A percentile compares a stretch with the other conserved stretches of the same genome.
These are phyloP conservation scores for Linnemannia elongata DNA, from an alignment of 192 early-diverging fungal species.

Conservation along the genomic window DNA sequence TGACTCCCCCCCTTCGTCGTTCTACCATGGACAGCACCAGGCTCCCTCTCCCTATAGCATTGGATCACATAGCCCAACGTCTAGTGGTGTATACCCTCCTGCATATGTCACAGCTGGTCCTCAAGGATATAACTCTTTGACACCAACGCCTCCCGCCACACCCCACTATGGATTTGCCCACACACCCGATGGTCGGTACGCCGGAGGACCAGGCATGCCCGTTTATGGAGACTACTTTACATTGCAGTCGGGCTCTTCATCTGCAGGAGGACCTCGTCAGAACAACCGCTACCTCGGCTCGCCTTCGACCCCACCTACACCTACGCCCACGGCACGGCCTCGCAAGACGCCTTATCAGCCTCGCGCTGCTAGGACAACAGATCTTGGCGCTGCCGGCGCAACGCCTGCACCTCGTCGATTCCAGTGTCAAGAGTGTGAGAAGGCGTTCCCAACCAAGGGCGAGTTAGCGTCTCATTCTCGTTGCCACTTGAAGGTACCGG, in stretches of 20 bases:
- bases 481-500: constrained; percentile 53
- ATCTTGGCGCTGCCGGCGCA: neutral
- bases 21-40: constrained; percentile 50
- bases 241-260: constrained; percentile 15
- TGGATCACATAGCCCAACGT: constrained; percentile 49
- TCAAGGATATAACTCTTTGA: constrained; percentile 40
- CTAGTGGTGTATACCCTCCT: constrained; percentile 35
- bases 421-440: constrained; percentile 52
- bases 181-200: constrained; percentile 35
- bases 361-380: neutral
- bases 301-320: constrained; percentile 29
- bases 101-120: constrained; percentile 21
- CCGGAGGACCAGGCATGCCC: constrained; percentile 25
- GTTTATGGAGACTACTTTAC: constrained; percentile 49
- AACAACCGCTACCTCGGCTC: constrained; percentile 33
- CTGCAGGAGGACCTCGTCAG: constrained; percentile 11
- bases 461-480: constrained; percentile 54
- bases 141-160: constrained; percentile 45
- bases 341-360: constrained; percentile 46
- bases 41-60: constrained; percentile 52
- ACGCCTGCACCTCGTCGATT: constrained; percentile 41
- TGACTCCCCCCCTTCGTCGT: constrained; percentile 40
- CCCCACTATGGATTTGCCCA: constrained; percentile 48
- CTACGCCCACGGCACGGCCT: constrained; percentile 25
- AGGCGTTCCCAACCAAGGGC: constrained; percentile 55